Evolutionary conservation across 176 grass and related monocot genomes (phyloP).

Genomic region (Lolium rigidum): DNA sequence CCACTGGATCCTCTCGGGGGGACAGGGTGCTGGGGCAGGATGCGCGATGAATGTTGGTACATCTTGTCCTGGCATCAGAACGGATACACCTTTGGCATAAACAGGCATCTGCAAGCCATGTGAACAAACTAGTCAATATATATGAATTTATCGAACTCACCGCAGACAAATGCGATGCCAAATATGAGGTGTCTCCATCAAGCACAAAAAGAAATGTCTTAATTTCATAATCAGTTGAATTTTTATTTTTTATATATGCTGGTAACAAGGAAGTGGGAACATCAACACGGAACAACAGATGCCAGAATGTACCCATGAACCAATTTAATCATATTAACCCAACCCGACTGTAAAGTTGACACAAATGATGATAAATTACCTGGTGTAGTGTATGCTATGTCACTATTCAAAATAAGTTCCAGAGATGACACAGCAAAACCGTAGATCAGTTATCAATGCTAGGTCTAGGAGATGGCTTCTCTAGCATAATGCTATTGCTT

Average conservation of each 20-base stretch:
- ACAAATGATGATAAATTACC: no score
- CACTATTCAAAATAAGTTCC: not conserved
- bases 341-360: not conserved
- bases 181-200: not conserved
- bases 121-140: not conserved
- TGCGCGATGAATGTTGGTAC: constrained; percentile 87
- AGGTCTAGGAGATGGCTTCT: not conserved
- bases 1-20: constrained; percentile 74
- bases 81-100: constrained; percentile 85
- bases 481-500: not conserved
- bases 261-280: not conserved
- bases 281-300: not conserved
- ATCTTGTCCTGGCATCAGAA: constrained; percentile 89
- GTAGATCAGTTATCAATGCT: not conserved
- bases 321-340: not conserved
- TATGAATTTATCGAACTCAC: not conserved
- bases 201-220: not conserved
- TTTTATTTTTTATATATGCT: not conserved
- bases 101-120: constrained; percentile 74
- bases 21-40: constrained; percentile 67
- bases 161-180: not conserved
- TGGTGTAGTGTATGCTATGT: not conserved
- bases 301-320: not conserved
- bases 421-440: not conserved
- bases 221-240: not conserved